These are phyloP conservation scores for Corchorus olitorius DNA, from an alignment of 345 rosid species.

Conservation along the genomic window DNA sequence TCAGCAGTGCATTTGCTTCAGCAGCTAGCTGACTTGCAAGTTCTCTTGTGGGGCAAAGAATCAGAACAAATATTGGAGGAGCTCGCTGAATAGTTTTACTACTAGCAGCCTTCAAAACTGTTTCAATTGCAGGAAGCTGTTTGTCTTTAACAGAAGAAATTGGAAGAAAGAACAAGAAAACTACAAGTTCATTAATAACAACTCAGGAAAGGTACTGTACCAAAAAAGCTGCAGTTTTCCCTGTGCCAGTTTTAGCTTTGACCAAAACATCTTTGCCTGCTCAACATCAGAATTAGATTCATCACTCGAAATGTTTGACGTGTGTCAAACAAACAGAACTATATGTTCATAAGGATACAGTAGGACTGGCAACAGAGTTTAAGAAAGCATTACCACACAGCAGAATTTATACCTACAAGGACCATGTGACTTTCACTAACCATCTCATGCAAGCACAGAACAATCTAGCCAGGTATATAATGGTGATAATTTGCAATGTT, in stretches of 20 bases:
- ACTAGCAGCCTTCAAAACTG: conserved; percentile 75
- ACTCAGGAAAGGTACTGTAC: conserved; percentile 42
- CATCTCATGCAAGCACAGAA: not conserved
- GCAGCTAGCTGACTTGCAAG: conserved; percentile 97
- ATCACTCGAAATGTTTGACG: conserved; percentile 9
- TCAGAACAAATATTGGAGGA: conserved; percentile 59
- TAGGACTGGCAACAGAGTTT: not conserved
- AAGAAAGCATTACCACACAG: not conserved
- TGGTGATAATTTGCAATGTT: not conserved
- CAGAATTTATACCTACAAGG: not conserved
- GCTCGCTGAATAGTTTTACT: conserved; percentile 40
- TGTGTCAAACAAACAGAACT: conserved; percentile 12
- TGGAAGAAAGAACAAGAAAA: conserved; percentile 32
- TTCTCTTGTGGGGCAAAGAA: conserved; percentile 94
- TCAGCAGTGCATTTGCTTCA: conserved; percentile 83
- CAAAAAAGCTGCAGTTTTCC: conserved; percentile 88
- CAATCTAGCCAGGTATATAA: not conserved
- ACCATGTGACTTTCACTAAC: not conserved
- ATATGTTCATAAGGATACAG: not conserved
- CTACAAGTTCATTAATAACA: conserved; percentile 19
- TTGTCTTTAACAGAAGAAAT: conserved; percentile 51
- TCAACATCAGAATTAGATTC: conserved; percentile 28
- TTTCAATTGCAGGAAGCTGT: conserved; percentile 99
- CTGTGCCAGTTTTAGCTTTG: conserved; percentile 94
- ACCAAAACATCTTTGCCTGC: conserved; percentile 91